Conservation (phyloP, 2,329 filamentous ascomycete genomes). For the Hypoxylon sp. region DNA sequence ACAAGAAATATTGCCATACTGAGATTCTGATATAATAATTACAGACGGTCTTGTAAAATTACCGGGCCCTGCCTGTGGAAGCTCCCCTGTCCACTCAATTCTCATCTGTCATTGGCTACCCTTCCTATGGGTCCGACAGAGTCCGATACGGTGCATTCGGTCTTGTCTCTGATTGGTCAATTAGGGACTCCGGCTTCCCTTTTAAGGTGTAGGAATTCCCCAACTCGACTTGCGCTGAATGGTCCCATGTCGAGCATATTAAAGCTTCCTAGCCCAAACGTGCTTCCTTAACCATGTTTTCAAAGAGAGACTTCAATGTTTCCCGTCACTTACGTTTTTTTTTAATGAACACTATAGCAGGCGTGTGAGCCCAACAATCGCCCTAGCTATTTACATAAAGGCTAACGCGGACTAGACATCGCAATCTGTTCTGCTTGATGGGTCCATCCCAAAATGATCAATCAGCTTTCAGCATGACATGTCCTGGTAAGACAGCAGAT, state of each 20-base stretch:
- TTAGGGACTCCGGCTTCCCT: background rate
- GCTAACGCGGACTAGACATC: conserved; percentile 1
- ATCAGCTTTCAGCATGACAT: conserved; percentile 13
- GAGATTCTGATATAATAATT: background rate
- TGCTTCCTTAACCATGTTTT: background rate
- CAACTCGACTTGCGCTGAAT: conserved; percentile 23
- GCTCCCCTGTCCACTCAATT: no score
- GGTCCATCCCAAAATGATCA: conserved; percentile 1
- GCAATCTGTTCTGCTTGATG: background rate
- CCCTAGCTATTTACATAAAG: background rate
- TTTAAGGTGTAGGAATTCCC: conserved; percentile 37
- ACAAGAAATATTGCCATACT: background rate
- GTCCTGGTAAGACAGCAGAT: background rate
- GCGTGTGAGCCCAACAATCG: background rate
- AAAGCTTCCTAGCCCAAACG: background rate
- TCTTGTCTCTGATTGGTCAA: conserved; percentile 22
- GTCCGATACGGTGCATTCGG: conserved; percentile 1
- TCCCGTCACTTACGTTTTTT: background rate
- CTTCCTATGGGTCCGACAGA: conserved; percentile 13
- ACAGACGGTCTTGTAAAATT: no score
- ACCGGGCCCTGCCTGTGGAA: no score
- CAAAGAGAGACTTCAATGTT: background rate
- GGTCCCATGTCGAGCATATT: background rate
- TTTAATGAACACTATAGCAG: background rate
- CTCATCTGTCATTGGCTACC: conserved; percentile 26